Evolutionary conservation across 805 yeast species (phyloP).

Genomic region (Lipomyces mesembrius): DNA sequence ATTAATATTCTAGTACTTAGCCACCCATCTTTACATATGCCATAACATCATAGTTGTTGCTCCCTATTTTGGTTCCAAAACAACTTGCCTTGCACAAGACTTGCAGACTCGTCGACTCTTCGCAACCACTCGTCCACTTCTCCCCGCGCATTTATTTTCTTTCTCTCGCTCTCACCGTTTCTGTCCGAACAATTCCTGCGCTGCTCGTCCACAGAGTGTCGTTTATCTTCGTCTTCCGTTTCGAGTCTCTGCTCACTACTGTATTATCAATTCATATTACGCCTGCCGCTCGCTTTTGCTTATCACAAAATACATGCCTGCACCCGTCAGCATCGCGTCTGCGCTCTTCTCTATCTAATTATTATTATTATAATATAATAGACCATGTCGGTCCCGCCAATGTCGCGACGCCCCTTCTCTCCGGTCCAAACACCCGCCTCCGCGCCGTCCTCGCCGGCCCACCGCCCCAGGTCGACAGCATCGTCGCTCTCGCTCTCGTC

Average conservation of each 20-base stretch:
- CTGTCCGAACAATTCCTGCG: background rate
- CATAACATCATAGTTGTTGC: background rate
- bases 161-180: background rate
- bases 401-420: background rate
- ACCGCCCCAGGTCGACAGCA: slow-evolving; percentile 23
- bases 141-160: background rate
- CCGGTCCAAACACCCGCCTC: slow-evolving; percentile 5
- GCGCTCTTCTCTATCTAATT: background rate
- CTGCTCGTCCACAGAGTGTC: background rate
- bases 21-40: background rate
- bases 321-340: background rate
- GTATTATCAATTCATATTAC: background rate
- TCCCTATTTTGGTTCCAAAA: background rate
- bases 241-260: background rate
- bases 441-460: slow-evolving; percentile 19
- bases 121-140: background rate
- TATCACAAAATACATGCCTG: background rate
- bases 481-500: slow-evolving; percentile 13
- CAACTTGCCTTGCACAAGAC: background rate
- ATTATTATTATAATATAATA: background rate
- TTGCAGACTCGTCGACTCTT: background rate
- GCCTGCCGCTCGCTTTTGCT: background rate
- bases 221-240: background rate
- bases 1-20: background rate
- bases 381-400: slow-evolving; percentile 2